A percentile compares a stretch with the other conserved stretches of the same genome.
These are phyloP conservation scores for Eucalyptus cloeziana DNA, from an alignment of 345 rosid species.

Conservation along the genomic window DNA sequence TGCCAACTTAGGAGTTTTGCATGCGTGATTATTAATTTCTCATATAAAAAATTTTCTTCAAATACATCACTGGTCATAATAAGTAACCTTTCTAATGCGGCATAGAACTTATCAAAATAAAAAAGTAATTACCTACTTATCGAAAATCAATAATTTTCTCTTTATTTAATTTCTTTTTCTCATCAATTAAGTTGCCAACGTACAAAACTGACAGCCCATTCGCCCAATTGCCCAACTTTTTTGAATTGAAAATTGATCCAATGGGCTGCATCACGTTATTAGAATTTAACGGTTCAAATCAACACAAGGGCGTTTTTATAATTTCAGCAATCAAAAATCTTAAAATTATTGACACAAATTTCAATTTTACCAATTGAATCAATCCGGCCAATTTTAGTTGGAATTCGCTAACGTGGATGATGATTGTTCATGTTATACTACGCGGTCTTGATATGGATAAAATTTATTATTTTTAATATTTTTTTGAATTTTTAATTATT, in stretches of 20 bases:
- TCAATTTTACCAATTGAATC: no score
- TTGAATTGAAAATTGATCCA: background rate
- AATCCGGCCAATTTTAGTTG: no score
- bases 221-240: background rate
- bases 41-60: background rate
- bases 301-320: background rate
- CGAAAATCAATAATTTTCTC: background rate
- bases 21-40: background rate
- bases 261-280: background rate
- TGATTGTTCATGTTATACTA: no score
- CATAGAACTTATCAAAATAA: background rate
- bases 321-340: background rate
- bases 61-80: background rate
- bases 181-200: background rate
- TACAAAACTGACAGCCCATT: background rate
- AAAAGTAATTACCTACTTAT: no score
- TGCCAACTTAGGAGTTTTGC: background rate
- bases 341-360: no score
- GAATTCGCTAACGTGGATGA: fast-evolving
- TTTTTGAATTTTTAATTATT: no score
- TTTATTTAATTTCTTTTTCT: background rate
- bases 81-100: background rate
- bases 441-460: no score
- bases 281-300: background rate
- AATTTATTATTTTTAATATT: no score